phyloP scores from a whole-genome alignment of 257 asterid species.

The Scutellaria baicalensis region DNA sequence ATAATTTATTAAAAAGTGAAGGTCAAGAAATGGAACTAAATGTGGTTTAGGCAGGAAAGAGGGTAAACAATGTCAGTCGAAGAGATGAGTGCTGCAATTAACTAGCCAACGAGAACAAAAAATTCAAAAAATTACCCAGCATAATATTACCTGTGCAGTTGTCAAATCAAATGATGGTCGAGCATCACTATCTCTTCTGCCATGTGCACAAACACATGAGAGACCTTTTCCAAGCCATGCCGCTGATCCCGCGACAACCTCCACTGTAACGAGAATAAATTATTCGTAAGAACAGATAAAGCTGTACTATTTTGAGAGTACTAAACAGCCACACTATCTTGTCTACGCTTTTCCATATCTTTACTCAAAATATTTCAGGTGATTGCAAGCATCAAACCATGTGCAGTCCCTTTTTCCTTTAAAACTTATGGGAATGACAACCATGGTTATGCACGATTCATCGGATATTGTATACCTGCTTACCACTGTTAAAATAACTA shows the following conservation, averaged over 20 bases:
- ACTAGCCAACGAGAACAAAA: not conserved
- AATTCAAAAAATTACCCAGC: not conserved
- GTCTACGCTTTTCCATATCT: not conserved
- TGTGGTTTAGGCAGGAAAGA: not conserved
- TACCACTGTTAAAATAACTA: conserved; percentile 3
- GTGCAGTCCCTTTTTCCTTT: not conserved
- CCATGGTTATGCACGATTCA: not conserved
- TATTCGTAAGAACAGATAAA: conserved; percentile 1
- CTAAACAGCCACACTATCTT: not conserved
- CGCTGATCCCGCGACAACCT: conserved; percentile 97
- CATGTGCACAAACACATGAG: conserved; percentile 93
- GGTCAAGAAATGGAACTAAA: not conserved
- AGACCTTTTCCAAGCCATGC: conserved; percentile 99
- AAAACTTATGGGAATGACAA: not conserved
- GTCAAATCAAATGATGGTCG: conserved; percentile 93
- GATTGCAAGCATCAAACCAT: not conserved
- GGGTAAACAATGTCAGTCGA: not conserved
- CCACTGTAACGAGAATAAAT: conserved; percentile 41
- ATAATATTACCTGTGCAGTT: conserved; percentile 57
- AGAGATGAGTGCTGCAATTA: not conserved
- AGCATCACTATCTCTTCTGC: conserved; percentile 79
- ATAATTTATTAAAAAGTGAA: not conserved
- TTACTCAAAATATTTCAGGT: not conserved
- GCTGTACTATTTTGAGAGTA: not conserved
- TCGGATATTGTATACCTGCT: not conserved